A percentile compares a stretch with the other conserved stretches of the same genome.
Conservation (phyloP, 75 land plant genomes). For the Selaginella tamariscina region DNA sequence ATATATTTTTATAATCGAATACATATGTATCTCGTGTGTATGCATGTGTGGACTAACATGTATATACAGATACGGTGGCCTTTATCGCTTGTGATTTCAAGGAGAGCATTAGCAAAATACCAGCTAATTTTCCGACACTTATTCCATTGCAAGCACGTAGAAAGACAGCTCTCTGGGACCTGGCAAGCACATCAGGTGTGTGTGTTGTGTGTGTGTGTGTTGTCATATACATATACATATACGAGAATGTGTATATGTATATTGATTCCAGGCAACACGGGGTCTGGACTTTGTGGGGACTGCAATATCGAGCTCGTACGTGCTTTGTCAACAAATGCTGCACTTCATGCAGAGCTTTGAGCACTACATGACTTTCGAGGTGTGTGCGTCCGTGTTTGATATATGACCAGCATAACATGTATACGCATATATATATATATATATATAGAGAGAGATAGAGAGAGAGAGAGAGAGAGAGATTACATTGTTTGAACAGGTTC, state of each 20-base stretch:
- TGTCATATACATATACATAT: not conserved
- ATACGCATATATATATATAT: too few relatives aligned
- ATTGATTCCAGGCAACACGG: constrained; percentile 45
- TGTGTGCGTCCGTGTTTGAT: not conserved
- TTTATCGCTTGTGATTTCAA: constrained; percentile 79
- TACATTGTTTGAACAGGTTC: constrained; percentile 80
- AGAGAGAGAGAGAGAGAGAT: too few relatives aligned
- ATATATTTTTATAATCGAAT: not conserved
- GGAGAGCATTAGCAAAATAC: constrained; percentile 84
- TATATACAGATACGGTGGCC: constrained; percentile 81
- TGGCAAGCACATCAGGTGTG: constrained; percentile 97
- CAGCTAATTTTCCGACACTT: constrained; percentile 86
- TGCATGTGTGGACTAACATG: not conserved
- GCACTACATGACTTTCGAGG: constrained; percentile 98
- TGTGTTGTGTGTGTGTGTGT: not conserved
- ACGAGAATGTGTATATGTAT: not conserved
- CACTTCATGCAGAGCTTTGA: constrained; percentile 84
- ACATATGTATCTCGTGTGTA: not conserved
- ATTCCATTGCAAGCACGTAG: constrained; percentile 93
- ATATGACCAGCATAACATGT: too few relatives aligned
- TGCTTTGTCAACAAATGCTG: constrained; percentile 90
- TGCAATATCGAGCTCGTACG: constrained; percentile 68
- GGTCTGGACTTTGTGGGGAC: constrained; percentile 53
- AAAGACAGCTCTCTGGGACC: constrained; percentile 83
- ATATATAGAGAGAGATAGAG: too few relatives aligned